phyloP scores from a whole-genome alignment of 257 asterid genomes.

The Osmanthus fragrans region DNA sequence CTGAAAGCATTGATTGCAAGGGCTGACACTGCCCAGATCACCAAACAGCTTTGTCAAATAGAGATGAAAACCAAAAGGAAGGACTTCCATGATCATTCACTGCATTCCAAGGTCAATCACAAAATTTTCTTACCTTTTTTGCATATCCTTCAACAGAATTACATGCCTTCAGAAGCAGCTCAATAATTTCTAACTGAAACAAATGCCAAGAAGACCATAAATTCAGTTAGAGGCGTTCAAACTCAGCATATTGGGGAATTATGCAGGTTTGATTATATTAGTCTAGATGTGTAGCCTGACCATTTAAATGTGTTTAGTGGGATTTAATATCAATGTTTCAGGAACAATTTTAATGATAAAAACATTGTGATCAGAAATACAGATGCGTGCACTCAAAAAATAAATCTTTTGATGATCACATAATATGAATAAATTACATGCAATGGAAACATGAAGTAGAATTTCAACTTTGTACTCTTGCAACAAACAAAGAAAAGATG shows the following conservation, averaged over 20 bases:
- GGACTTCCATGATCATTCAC: background rate
- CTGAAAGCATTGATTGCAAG: background rate
- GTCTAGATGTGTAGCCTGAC: background rate
- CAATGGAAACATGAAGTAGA: background rate
- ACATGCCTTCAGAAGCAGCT: conserved; percentile 86
- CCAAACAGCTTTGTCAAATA: background rate
- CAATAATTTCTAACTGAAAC: conserved; percentile 74
- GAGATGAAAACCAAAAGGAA: conserved; percentile 2
- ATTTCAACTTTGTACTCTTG: background rate
- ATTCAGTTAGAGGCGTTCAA: background rate
- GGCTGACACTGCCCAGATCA: background rate
- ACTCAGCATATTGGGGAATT: background rate
- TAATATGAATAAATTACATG: background rate
- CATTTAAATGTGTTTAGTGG: background rate
- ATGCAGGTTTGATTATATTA: background rate
- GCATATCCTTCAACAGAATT: conserved; percentile 46
- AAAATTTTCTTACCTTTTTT: conserved; percentile 49
- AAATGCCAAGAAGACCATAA: conserved; percentile 12
- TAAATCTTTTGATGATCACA: background rate
- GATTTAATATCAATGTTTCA: background rate
- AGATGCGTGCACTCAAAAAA: background rate
- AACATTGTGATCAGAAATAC: background rate
- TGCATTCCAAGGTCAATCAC: background rate
- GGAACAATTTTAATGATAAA: background rate
- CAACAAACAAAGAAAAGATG: background rate